Evolutionary conservation across 805 yeast species (phyloP).

Genomic region (Dipodascus geniculatus): DNA sequence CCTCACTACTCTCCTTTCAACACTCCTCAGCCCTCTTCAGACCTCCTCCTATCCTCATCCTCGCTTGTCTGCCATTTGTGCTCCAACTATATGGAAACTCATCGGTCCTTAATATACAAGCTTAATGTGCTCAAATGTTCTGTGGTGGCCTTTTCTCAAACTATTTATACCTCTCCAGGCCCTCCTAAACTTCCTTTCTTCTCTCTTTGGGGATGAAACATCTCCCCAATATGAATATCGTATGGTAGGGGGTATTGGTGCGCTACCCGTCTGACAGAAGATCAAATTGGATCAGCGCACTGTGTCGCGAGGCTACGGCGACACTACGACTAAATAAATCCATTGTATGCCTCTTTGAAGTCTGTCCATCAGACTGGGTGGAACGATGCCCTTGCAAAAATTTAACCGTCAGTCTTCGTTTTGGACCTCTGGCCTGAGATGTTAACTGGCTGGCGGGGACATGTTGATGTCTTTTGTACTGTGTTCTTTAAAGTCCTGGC

Average conservation of each 20-base stretch:
- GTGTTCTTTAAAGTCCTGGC: background rate
- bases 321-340: background rate
- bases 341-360: background rate
- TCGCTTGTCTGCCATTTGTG: no score
- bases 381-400: background rate
- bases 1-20: no score
- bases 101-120: background rate
- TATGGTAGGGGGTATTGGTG: background rate
- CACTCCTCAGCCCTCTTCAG: no score
- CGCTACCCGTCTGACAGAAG: background rate
- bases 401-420: background rate
- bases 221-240: background rate
- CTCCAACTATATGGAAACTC: background rate
- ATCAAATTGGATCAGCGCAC: background rate
- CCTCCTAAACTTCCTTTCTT: background rate
- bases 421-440: background rate
- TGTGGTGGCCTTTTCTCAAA: background rate
- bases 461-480: background rate
- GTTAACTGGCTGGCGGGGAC: background rate
- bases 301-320: slow-evolving; percentile 2
- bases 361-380: background rate
- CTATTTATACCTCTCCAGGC: background rate
- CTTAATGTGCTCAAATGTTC: background rate
- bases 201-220: background rate
- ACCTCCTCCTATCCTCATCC: no score